These are phyloP conservation scores for Margaritispora aquatica DNA, from an alignment of 495 filamentous ascomycete species.

Conservation along the genomic window DNA sequence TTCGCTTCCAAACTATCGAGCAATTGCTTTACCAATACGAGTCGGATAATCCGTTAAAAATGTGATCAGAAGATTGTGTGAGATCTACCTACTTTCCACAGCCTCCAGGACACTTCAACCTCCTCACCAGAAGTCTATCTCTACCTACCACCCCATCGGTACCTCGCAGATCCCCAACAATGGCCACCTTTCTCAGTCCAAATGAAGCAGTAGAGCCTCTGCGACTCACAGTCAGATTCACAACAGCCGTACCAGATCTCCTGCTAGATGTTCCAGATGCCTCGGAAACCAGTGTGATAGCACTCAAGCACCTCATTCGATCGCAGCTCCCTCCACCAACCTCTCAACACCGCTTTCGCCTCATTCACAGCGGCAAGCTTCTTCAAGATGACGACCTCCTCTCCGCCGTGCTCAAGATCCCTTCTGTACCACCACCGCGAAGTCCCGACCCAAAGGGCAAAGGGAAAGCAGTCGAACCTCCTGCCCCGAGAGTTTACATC, in stretches of 20 bases:
- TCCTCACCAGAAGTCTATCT: too few species aligned
- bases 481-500: slow-evolving; percentile 57
- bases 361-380: slow-evolving; percentile 84
- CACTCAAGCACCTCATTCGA: slow-evolving; percentile 79
- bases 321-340: slow-evolving; percentile 55
- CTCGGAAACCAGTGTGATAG: slow-evolving; percentile 58
- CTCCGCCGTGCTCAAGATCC: slow-evolving; percentile 55
- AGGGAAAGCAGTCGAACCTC: slow-evolving; percentile 48
- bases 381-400: slow-evolving; percentile 66
- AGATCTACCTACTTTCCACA: not conserved
- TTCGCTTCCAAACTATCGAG: too few species aligned
- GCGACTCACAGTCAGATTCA: slow-evolving; percentile 81
- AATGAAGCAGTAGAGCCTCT: slow-evolving; percentile 3
- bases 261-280: slow-evolving; percentile 66
- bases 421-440: slow-evolving; percentile 45
- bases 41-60: too few species aligned
- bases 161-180: too few species aligned
- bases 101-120: not conserved
- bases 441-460: slow-evolving; percentile 37
- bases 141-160: too few species aligned
- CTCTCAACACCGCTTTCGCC: slow-evolving; percentile 56
- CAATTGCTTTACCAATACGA: too few species aligned
- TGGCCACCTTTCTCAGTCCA: not conserved
- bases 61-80: too few species aligned
- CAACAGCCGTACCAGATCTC: slow-evolving; percentile 75